Conservation (phyloP, 2,329 filamentous ascomycete genomes). For the Xylariaceae sp. region DNA sequence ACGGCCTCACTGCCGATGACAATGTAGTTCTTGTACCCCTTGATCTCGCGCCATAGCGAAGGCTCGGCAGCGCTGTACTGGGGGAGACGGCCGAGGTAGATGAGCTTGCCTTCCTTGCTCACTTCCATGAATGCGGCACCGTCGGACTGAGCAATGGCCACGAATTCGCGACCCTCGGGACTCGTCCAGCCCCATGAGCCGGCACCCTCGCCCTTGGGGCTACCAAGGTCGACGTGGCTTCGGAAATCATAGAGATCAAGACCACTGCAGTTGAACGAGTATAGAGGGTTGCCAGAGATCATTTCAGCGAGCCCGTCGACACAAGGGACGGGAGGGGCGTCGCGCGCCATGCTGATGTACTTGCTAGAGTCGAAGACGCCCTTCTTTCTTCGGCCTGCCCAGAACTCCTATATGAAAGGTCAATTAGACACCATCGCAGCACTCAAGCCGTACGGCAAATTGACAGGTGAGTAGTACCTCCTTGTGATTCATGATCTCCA, state of each 20-base stretch:
- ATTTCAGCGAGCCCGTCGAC: slow-evolving; percentile 28
- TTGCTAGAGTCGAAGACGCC: slow-evolving; percentile 28
- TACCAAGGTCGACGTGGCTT: slow-evolving; percentile 34
- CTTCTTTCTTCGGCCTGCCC: slow-evolving; percentile 28
- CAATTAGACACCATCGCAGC: slow-evolving; percentile 1
- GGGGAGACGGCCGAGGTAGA: slow-evolving; percentile 50
- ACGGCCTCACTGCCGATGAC: slow-evolving; percentile 39
- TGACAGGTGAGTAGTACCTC: slow-evolving; percentile 19
- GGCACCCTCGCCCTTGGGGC: slow-evolving; percentile 32
- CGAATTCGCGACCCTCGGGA: slow-evolving; percentile 47
- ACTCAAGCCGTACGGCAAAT: neutral
- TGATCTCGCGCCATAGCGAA: slow-evolving; percentile 50
- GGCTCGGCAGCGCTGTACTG: slow-evolving; percentile 40
- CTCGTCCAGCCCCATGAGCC: slow-evolving; percentile 52
- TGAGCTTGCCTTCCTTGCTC: slow-evolving; percentile 43
- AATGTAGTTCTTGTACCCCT: slow-evolving; percentile 35
- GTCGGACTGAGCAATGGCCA: slow-evolving; percentile 49
- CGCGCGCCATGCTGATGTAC: slow-evolving; percentile 29
- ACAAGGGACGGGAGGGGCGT: slow-evolving; percentile 24
- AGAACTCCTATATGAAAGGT: slow-evolving; percentile 25
- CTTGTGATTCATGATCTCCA: slow-evolving; percentile 31
- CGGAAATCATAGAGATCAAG: slow-evolving; percentile 37
- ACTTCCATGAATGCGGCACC: slow-evolving; percentile 52
- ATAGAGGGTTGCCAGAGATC: slow-evolving; percentile 25
- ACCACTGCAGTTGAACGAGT: slow-evolving; percentile 30